Base-by-base conservation (phyloP, 2,329 filamentous ascomycete genomes). In the Hirsutella rhossiliensis region DNA sequence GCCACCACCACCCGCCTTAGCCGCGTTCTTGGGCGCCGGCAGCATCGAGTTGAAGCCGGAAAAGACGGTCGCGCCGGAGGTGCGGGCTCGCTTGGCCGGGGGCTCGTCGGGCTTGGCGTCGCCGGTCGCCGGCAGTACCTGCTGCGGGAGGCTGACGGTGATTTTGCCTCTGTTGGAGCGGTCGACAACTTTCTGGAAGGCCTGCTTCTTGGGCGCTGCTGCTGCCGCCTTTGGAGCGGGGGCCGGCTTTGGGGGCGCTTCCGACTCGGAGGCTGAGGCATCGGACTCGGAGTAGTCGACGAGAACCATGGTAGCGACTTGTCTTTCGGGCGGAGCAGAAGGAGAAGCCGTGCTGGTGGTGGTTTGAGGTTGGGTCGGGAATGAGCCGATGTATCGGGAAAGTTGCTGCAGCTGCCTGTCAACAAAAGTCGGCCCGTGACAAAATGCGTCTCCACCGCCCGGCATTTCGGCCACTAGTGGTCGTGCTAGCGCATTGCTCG, bases 41-140 rank as follows among this genome's bases (percentile, higher is more conserved):
- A 97, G 72, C 52, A 95, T 79, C 2, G 87, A 81, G 59, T 90
- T 92, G 68, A 96, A 92, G 3, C 82, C 84, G 42, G 84, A 75
- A 54, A 94, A 89, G 5, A 75, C 73, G 27, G 80, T 78, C 4
- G 74, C 75, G 8, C 63, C 56, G 4, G 54, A 55, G 2, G 76
- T 76, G 41, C 79, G 79, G 17, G 76, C 72, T 47, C 82, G 80
- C 59, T 95, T 95, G 1, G 82, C 71, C 0, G 84, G 82, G 0
- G 82, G 57, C 23, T 58, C 62, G 27, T 57, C 40, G 4, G 49
- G 17, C 23, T 69, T 11, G 28, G n/a, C 11, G 19, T 11, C 11
- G 13, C 11, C 70, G 23, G 73, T 69, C 44, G 60, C 63, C 20
- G 64, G 59, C 34, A 69, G 18, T 17, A 23, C 32, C 5, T 34